Base-by-base conservation (phyloP, 805 yeast species). In the Candida endomychidarum region DNA sequence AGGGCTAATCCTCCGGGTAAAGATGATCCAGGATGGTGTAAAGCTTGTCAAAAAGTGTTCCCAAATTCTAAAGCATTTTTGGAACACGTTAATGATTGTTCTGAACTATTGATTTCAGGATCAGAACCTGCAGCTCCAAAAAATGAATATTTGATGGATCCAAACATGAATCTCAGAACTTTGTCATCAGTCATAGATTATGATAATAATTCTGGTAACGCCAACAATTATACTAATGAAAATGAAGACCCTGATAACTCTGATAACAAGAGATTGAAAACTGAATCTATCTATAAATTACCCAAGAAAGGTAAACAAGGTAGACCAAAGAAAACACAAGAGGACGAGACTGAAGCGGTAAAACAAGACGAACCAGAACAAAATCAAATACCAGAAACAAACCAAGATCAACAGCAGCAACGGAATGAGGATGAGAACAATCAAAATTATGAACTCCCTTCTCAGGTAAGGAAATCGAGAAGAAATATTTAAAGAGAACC, bases 11-110 rank as follows among this genome's bases (percentile, higher is more conserved):
- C 27, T 14, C 29, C 37, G 2, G 29, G 61, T 27, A 58, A 69
- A 41, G 72, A 72, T 19, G 86, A 78, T 40, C 69, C 79, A 3
- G 91, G 91, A 10, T 76, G 78, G 72, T 85, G 93, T 60, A 60
- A 83, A 19, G 65, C 77, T 9, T 85, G 93, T 57, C 77, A 76
- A 37, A 65, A 68, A 42, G 67, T 67, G 67, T 85, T 83, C 51
- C 63, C 67, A 9, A 59, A 67, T 25, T 72, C 81, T 18, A 78
- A 77, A 45, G 61, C 61, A 2, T 85, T 84, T 54, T 67, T 84
- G 21, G 80, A 74, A 28, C 91, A 84, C 55, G 80, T 85, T 45
- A 69, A 68, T 19, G 77, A 71, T 12, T 84, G 91, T 58, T 83
- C 89, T 10, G 53, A 54, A 34, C 52, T 38, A 22, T 43, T 47